Conservation (phyloP, 1,284 basidiomycete species). For the Puccinia triticina region DNA sequence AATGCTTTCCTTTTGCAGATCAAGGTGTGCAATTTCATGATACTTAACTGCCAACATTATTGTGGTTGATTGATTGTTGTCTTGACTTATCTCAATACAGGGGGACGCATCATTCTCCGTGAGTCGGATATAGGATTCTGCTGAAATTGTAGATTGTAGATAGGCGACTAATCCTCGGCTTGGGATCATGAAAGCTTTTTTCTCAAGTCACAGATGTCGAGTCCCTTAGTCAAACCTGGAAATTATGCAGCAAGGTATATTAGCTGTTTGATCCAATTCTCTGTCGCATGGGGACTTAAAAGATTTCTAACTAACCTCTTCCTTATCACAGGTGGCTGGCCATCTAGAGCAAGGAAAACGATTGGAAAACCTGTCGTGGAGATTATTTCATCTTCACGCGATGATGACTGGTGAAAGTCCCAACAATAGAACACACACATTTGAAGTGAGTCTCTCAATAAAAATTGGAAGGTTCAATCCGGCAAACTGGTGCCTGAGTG, state of each 20-base stretch:
- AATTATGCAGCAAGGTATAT: slow-evolving; percentile 48
- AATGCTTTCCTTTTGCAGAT: slow-evolving; percentile 33
- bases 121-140: background rate
- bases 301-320: background rate
- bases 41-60: background rate
- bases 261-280: background rate
- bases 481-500: slow-evolving; percentile 19
- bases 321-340: slow-evolving; percentile 33
- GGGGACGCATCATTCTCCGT: slow-evolving; percentile 46
- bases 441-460: slow-evolving; percentile 22
- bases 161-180: background rate
- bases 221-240: slow-evolving; percentile 46
- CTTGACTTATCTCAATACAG: background rate
- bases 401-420: slow-evolving; percentile 29
- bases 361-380: slow-evolving; percentile 50
- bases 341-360: slow-evolving; percentile 47
- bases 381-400: slow-evolving; percentile 45
- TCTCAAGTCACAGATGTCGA: slow-evolving; percentile 49
- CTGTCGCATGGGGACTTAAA: background rate
- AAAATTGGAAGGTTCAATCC: background rate
- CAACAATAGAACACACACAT: slow-evolving; percentile 5
- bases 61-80: background rate
- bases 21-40: slow-evolving; percentile 28
- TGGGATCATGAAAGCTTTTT: slow-evolving; percentile 30
- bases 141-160: background rate